Evolutionary conservation across 805 yeast species (phyloP).

Genomic region (Candida jianshihensis): DNA sequence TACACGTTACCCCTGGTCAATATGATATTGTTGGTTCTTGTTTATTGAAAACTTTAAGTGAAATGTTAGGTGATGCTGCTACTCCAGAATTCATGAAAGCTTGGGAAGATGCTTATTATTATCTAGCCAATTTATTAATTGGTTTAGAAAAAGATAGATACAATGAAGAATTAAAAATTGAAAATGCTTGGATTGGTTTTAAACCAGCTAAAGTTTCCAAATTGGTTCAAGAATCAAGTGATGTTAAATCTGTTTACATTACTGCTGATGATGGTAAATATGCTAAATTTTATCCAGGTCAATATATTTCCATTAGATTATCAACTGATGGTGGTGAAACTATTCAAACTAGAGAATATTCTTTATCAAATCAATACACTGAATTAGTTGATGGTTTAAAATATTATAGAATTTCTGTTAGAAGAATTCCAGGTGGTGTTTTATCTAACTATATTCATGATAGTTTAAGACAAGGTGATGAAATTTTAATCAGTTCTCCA

Average conservation of each 20-base stretch:
- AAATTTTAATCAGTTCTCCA: constrained; percentile 48
- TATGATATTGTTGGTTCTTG: constrained; percentile 58
- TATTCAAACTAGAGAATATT: constrained; percentile 51
- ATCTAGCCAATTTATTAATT: constrained; percentile 55
- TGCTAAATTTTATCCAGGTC: constrained; percentile 31
- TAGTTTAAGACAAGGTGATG: constrained; percentile 39
- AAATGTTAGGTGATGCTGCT: constrained; percentile 54
- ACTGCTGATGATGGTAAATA: constrained; percentile 35
- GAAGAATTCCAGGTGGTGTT: constrained; percentile 38
- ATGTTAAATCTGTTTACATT: constrained; percentile 46
- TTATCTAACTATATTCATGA: constrained; percentile 47
- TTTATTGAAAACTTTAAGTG: constrained; percentile 46
- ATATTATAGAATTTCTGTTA: constrained; percentile 55
- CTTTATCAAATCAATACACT: constrained; percentile 37
- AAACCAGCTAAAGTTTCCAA: constrained; percentile 40
- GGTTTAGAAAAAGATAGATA: constrained; percentile 45
- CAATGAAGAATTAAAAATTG: constrained; percentile 20
- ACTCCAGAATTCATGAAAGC: constrained; percentile 51
- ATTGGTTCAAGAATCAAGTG: constrained; percentile 35
- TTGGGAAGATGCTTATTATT: constrained; percentile 60
- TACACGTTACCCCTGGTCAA: constrained; percentile 56
- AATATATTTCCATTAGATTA: constrained; percentile 31
- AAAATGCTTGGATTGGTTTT: constrained; percentile 54
- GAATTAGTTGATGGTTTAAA: constrained; percentile 12
- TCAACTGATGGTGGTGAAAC: constrained; percentile 29